Evolutionary conservation across 2,329 filamentous ascomycete species (phyloP).

Genomic region (Verticillium nubilum): DNA sequence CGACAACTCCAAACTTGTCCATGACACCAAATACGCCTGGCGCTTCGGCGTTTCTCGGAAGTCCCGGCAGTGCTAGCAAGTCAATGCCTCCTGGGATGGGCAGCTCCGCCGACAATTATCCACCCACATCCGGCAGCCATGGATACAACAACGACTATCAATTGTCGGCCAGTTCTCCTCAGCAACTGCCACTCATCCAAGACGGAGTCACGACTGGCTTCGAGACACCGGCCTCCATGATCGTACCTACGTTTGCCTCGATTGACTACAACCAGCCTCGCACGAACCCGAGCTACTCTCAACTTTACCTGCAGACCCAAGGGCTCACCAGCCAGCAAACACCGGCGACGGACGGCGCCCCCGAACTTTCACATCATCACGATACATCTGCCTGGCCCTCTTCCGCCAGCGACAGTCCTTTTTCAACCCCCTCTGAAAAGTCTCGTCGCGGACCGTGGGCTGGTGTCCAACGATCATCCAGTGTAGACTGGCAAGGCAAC

Average conservation of each 20-base stretch:
- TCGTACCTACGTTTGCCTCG: conserved; percentile 3
- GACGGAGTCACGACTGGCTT: conserved; percentile 1
- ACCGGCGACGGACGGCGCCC: conserved; percentile 4
- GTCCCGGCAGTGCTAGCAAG: conserved; percentile 4
- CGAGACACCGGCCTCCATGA: conserved; percentile 2
- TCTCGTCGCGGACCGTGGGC: conserved; percentile 13
- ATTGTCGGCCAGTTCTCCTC: conserved; percentile 5
- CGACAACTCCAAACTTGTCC: conserved; percentile 6
- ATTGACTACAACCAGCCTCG: conserved; percentile 11
- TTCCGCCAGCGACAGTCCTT: conserved; percentile 41
- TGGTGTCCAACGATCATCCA: conserved; percentile 13
- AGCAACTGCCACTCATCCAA: conserved; percentile 5
- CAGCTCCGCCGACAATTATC: conserved; percentile 5
- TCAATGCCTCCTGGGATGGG: conserved; percentile 11
- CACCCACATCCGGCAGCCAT: conserved; percentile 6
- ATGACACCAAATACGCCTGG: conserved; percentile 10
- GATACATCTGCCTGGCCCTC: conserved; percentile 37
- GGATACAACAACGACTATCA: conserved; percentile 7
- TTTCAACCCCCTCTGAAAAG: conserved; percentile 40
- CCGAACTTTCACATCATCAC: conserved; percentile 16
- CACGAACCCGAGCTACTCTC: conserved; percentile 8
- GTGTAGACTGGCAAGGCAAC: conserved; percentile 23
- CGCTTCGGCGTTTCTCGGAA: conserved; percentile 2
- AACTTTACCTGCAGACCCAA: conserved; percentile 9
- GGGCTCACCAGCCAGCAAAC: conserved; percentile 7